A percentile compares a stretch with the other conserved stretches of the same genome.
Evolutionary conservation across 1,139 yeast species (phyloP).

Genomic region (Candida glucosophila): DNA sequence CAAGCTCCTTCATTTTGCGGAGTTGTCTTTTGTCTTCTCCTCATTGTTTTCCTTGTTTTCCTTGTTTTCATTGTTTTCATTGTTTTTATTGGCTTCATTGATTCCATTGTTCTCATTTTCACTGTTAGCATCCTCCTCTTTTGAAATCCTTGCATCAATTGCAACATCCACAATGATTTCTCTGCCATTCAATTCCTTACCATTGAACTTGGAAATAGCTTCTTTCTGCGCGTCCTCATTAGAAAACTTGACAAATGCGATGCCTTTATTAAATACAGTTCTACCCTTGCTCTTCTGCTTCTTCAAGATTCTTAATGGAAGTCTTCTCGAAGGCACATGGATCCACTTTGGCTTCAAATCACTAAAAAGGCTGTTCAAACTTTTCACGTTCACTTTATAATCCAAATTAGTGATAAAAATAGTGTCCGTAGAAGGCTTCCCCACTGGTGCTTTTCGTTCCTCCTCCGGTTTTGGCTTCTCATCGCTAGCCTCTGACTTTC

Average conservation of each 20-base stretch:
- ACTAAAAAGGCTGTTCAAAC: slow-evolving; percentile 35
- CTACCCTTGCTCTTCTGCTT: slow-evolving; percentile 31
- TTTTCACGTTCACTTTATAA: slow-evolving; percentile 35
- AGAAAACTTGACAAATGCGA: slow-evolving; percentile 51
- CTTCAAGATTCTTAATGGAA: slow-evolving; percentile 31
- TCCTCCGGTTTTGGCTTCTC: slow-evolving; percentile 6
- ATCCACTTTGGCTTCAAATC: slow-evolving; percentile 46
- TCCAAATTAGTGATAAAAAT: slow-evolving; percentile 53
- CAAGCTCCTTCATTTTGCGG: too few species aligned
- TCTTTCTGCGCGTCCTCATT: slow-evolving; percentile 37
- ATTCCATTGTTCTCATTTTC: background rate
- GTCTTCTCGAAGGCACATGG: slow-evolving; percentile 45
- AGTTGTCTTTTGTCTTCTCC: too few species aligned
- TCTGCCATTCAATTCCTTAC: slow-evolving; percentile 45
- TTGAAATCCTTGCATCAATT: slow-evolving; percentile 35
- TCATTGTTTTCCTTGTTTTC: slow-evolving; percentile 2
- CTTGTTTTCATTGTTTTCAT: slow-evolving; percentile 2
- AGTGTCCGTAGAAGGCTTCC: slow-evolving; percentile 46
- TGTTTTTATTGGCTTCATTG: too few species aligned
- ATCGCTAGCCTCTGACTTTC: slow-evolving; percentile 6
- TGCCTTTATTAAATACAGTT: slow-evolving; percentile 48
- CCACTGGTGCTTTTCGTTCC: slow-evolving; percentile 37
- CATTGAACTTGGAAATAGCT: slow-evolving; percentile 46
- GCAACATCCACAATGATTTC: slow-evolving; percentile 49
- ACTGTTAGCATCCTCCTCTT: slow-evolving; percentile 9